Conservation (phyloP, 2,329 filamentous ascomycete species). For the Pezicula neosporulosa region DNA sequence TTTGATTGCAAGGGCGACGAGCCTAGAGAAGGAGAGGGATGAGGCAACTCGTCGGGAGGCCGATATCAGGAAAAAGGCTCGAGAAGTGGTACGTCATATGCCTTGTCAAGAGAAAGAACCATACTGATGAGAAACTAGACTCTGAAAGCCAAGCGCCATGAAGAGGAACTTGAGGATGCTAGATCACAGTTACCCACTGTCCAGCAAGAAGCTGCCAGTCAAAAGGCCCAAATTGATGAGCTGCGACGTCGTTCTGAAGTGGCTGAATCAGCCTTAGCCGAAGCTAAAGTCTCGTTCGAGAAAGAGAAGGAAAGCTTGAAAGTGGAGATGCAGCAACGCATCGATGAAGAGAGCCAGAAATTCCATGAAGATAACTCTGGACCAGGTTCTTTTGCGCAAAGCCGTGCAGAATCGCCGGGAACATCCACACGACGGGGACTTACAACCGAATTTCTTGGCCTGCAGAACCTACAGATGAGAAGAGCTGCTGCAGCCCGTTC, state of each 20-base stretch:
- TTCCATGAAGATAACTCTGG: conserved; percentile 46
- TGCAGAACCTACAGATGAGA: conserved; percentile 31
- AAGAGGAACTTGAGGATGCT: conserved; percentile 78
- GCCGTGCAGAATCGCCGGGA: conserved; percentile 25
- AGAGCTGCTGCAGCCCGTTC: conserved; percentile 25
- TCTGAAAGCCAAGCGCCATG: conserved; percentile 53
- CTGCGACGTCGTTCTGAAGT: conserved; percentile 64
- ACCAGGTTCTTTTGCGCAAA: conserved; percentile 23
- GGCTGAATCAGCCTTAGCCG: conserved; percentile 60
- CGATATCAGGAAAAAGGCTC: conserved; percentile 83
- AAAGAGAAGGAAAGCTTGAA: conserved; percentile 58
- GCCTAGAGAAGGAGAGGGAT: conserved; percentile 85
- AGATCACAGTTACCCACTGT: conserved; percentile 60
- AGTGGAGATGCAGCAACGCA: conserved; percentile 49
- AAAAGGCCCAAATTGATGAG: conserved; percentile 55
- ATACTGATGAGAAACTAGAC: conserved; percentile 47
- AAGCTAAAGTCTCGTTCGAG: conserved; percentile 51
- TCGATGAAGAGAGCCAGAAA: conserved; percentile 63
- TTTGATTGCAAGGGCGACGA: conserved; percentile 70
- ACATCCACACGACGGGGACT: conserved; percentile 25
- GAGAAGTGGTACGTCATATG: conserved; percentile 66
- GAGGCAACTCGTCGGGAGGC: conserved; percentile 79
- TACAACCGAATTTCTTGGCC: conserved; percentile 30
- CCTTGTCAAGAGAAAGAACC: background rate
- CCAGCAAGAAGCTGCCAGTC: conserved; percentile 59